Evolutionary conservation across 2,329 filamentous ascomycete species (phyloP), one percentile per base, ranked within the genome.

Genomic region (Lanzia echinophila): DNA sequence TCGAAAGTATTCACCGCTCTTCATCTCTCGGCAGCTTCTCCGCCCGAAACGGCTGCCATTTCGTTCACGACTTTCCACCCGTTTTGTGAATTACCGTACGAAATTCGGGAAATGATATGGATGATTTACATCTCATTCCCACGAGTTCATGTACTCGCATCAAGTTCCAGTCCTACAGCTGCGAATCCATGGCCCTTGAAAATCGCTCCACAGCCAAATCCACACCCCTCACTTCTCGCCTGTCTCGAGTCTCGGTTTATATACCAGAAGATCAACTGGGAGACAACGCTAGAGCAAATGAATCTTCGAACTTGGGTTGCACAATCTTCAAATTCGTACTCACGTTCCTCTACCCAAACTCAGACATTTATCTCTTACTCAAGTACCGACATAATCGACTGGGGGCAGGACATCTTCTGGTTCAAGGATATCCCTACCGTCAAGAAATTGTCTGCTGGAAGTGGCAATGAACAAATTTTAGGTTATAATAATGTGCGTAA

Each of bases 331-430:
- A 22, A 12, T 24, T 20, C 6, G 19, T 15, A 28, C 8, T 7
- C 41, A 0, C 2, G 6, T 20, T 19, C 4, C 13, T 17, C 10
- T 32, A 5, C 24, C 17, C 10, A 2, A 5, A 7, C 6, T 38
- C 24, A 11, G 1, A 19, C 41, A 24, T 46, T 51, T 19, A 36
- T 51, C 31, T n/a, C 41, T 13, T 36, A 5, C n/a, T 17, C 32
- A 13, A 20, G 31, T 28, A 45, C n/a, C 31, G 31, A 51, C 2
- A 3, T 17, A 10, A 2, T 45, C 1, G 38, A 46, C 11, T 51
- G 49, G 49, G 32, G 36, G 6, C 13, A 32, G 2, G 49, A 51
- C 24, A 51, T 51, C 7, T 51, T 51, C 7, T 51, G 49, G 49
- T 45, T 51, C n/a, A 51, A 46, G n/a, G 49, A 22, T 0, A 46